These are phyloP conservation scores for Penicillium sp. DNA, from an alignment of 2,329 filamentous ascomycete species.

Conservation along the genomic window DNA sequence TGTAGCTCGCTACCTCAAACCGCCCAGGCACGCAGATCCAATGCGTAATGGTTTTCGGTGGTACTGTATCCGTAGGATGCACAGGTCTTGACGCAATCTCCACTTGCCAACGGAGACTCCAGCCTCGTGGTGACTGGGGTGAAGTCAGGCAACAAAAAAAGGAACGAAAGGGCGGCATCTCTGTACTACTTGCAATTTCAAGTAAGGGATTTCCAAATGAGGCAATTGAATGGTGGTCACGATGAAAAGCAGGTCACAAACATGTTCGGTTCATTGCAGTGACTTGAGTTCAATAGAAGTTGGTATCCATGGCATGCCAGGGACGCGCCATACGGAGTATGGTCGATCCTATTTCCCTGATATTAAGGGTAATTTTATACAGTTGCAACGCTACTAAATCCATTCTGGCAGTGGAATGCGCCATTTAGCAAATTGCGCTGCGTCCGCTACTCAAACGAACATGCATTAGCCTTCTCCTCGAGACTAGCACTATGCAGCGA, in stretches of 20 bases:
- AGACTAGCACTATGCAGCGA: conserved; percentile 11
- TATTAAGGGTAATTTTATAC: not conserved
- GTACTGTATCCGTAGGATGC: not conserved
- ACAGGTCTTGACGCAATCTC: not conserved
- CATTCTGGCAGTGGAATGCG: conserved; percentile 1
- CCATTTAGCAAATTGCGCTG: not conserved
- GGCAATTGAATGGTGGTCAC: conserved; percentile 18
- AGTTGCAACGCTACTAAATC: not conserved
- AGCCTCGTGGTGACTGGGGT: conserved; percentile 6
- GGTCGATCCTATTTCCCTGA: conserved; percentile 2
- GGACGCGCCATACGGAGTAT: conserved; percentile 1
- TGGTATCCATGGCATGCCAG: conserved; percentile 16
- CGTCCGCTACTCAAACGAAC: not conserved
- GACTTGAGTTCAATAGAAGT: conserved; percentile 3
- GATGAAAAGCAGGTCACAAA: conserved; percentile 17
- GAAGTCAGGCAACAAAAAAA: not conserved
- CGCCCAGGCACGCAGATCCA: conserved; percentile 8
- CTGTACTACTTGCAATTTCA: not conserved
- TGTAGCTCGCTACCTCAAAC: conserved; percentile 6
- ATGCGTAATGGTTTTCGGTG: not conserved
- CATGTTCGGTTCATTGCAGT: conserved; percentile 7
- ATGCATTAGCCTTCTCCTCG: conserved; percentile 9
- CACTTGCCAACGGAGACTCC: conserved; percentile 8
- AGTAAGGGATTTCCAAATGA: conserved; percentile 15
- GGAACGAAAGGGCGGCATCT: not conserved